Percentiles rank a stretch among this genome's conserved stretches.
phyloP scores from a whole-genome alignment of 768 basidiomycete genomes.

The Tylopilus felleus region DNA sequence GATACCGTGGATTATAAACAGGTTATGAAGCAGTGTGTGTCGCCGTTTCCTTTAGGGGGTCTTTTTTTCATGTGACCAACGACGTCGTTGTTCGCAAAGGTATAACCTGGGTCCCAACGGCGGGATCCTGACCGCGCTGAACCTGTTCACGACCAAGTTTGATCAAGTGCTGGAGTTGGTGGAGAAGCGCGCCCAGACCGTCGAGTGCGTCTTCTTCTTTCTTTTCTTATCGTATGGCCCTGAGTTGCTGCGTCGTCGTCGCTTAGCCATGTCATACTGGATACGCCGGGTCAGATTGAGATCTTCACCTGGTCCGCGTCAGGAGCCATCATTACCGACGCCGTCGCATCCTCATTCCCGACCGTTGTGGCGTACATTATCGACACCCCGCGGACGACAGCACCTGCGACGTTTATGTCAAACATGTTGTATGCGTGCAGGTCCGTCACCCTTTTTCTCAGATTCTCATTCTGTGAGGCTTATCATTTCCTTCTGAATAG shows the following conservation, averaged over 20 bases:
- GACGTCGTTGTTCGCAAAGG: constrained; percentile 41
- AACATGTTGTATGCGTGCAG: constrained; percentile 99
- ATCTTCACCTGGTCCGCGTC: constrained; percentile 99
- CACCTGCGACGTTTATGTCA: constrained; percentile 98
- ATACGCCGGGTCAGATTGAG: constrained; percentile 99
- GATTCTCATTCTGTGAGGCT: background rate
- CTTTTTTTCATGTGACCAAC: constrained; percentile 13
- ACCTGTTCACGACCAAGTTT: constrained; percentile 98
- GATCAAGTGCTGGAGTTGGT: constrained; percentile 92
- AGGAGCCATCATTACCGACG: constrained; percentile 97
- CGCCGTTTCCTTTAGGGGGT: constrained; percentile 21
- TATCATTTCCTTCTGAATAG: constrained; percentile 36
- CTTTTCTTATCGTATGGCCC: background rate
- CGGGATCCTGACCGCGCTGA: constrained; percentile 94
- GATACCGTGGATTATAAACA: constrained; percentile 97
- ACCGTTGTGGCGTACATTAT: constrained; percentile 96
- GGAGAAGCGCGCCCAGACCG: constrained; percentile 83
- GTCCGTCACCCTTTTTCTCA: constrained; percentile 34
- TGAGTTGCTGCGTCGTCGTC: background rate
- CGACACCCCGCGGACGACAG: constrained; percentile 91
- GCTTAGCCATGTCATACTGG: constrained; percentile 84
- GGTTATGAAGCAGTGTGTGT: constrained; percentile 98
- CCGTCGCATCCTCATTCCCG: constrained; percentile 88
- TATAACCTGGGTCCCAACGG: constrained; percentile 99
- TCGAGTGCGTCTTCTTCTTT: constrained; percentile 62